A percentile compares a stretch with the other conserved stretches of the same genome.
Evolutionary conservation across 192 early-diverging fungal species (phyloP).

Genomic region (Piromyces finnis): DNA sequence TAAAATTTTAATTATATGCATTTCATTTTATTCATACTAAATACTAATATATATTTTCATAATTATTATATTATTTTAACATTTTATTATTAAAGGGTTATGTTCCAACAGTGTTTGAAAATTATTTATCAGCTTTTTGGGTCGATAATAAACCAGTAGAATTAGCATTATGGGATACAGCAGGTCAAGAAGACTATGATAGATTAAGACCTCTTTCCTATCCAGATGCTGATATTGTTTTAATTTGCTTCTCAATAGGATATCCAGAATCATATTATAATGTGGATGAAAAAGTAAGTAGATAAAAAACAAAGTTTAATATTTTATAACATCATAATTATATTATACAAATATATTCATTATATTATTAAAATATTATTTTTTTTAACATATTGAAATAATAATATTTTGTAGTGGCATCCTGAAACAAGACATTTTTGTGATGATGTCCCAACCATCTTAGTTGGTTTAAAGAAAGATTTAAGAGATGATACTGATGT

Average conservation of each 20-base stretch:
- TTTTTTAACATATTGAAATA: too few species aligned
- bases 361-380: too few species aligned
- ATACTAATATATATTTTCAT: too few species aligned
- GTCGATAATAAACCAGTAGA: not conserved
- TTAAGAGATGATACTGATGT: not conserved
- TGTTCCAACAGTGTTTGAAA: constrained; percentile 2
- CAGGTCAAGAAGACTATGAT: constrained; percentile 7
- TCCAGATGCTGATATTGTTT: not conserved
- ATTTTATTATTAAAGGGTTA: not conserved
- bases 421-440: not conserved
- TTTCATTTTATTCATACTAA: too few species aligned
- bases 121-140: not conserved
- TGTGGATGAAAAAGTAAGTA: not conserved
- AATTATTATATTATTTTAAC: too few species aligned
- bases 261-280: not conserved
- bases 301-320: too few species aligned
- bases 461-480: not conserved
- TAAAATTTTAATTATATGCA: too few species aligned
- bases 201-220: constrained; percentile 3
- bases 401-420: not conserved
- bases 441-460: not conserved
- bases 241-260: not conserved
- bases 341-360: too few species aligned
- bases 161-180: constrained; percentile 4
- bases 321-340: too few species aligned